Evolutionary conservation across 164 flowering plant species (phyloP), one percentile per base, ranked within the genome.

Genomic region (Malania oleifera): DNA sequence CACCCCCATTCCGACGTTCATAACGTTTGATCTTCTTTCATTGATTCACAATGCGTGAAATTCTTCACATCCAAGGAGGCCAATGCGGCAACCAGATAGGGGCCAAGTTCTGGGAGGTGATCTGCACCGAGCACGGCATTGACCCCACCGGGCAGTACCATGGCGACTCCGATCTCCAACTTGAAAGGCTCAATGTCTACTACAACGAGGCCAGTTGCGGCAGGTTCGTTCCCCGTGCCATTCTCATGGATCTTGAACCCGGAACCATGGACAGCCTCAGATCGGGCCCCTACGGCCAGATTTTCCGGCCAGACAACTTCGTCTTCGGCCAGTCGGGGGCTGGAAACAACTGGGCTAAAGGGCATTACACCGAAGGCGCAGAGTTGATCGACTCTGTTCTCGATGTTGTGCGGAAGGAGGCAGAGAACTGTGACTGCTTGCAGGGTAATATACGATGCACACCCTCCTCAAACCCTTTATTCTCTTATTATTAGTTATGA

Each of bases 51-150:
- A 83, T 83, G 88, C 66, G 88, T 35, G 88, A 83, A 45, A 83
- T 83, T 27, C 83, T 83, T 62, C 88, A 83, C 61, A 77, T 83
- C n/a, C 88, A 83, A 29, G 88, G 83, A 12, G 88, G 88, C 23
- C 88, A 83, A 48, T 83, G 88, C 57, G 88, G 88, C 23, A 83
- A 83, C 76, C 88, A 83, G 57, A 83, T 83, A 59, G 88, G 88
- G 5, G 72, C 88, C 56, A 83, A 80, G 80, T 82, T 82, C 64
- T 82, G 87, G 87, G 87, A 82, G 37, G 87, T 82, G 0, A 74
- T 82, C 8, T 80, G 84, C 29, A 77, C 79, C 14, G 87, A 82
- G 56, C 87, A 82, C 59, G 87, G 85, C 20, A 78, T 83, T 2
- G 88, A 83, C 20, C 22, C 76, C 45, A 83, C 85, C 15, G 89